Base-by-base conservation (phyloP, 2,329 filamentous ascomycete species). In the Cryphonectria radicalis region DNA sequence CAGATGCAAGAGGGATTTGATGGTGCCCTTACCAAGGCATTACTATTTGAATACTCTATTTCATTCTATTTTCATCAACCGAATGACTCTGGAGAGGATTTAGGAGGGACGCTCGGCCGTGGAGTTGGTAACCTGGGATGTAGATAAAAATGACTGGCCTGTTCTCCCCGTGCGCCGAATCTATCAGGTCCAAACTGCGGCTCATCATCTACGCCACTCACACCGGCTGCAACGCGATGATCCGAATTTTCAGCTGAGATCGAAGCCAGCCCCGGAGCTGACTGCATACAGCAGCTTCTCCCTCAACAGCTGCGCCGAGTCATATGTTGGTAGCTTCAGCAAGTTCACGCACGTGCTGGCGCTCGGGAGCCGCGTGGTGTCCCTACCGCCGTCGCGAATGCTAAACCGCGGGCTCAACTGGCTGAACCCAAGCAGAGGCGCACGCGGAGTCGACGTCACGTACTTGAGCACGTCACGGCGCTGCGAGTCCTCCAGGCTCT, bases 261-360 rank as follows among this genome's bases (percentile, higher is more conserved):
- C 95, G 81, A 99, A 99, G 0, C 96, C 95, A 63, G 96, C 95
- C 0, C 94, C 94, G 0, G 93, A 92, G 76, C 93, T 93, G 28
- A 98, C 89, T 11, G 95, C 95, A 81, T 98, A 97, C 67, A 98
- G 82, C 72, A 99, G 80, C 83, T 97, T 98, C 77, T 91, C 88
- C 78, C 88, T 91, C 77, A 99, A 80, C 40, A 85, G 87, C 72
- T 84, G 81, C 74, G 90, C 89, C 46, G 85, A 89, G 64, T 81
- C 87, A 80, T 98, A 99, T 74, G 91, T 89, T 8, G 96, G 96
- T 75, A 99, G 82, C 84, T 99, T 99, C 64, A 99, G 83, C 76
- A 99, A 80, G 79, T 99, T 99, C 40, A 98, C 94, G 77, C 96
- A 99, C 0, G 96, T 99, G 79, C 95, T 98, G 25, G 96, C 94